A percentile compares a stretch with the other conserved stretches of the same genome.
These are phyloP conservation scores for Mortierella hygrophila DNA, from an alignment of 192 early-diverging fungal genomes.

Conservation along the genomic window DNA sequence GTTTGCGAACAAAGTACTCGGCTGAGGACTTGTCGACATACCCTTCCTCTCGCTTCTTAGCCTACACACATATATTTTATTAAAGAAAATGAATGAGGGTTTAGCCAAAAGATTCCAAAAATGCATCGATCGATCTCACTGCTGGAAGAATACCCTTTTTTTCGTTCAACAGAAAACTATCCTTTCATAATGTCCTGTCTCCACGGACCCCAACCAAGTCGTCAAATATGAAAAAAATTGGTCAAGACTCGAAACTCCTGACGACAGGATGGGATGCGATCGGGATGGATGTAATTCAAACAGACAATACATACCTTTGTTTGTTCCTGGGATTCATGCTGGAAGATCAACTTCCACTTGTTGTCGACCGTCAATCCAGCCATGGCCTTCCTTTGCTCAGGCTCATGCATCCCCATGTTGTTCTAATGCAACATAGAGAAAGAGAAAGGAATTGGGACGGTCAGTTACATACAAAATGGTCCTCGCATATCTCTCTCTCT, in stretches of 20 bases:
- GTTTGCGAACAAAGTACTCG: conserved; percentile 67
- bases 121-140: not conserved
- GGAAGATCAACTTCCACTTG: conserved; percentile 71
- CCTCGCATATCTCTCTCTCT: not conserved
- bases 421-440: conserved; percentile 41
- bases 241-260: not conserved
- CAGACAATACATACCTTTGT: conserved; percentile 22
- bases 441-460: not conserved
- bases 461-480: not conserved
- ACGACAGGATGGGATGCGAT: not conserved
- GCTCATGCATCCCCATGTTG: conserved; percentile 65
- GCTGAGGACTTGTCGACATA: conserved; percentile 62
- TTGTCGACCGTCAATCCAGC: conserved; percentile 62
- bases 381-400: conserved; percentile 62
- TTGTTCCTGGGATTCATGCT: conserved; percentile 62
- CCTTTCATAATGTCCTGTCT: not conserved
- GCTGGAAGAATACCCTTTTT: too few relatives aligned
- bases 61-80: conserved; percentile 7
- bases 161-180: too few relatives aligned
- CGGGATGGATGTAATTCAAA: not conserved
- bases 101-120: not conserved
- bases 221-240: not conserved
- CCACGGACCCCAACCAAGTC: not conserved
- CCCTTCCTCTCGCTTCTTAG: conserved; percentile 41
- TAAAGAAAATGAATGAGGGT: not conserved